Percentiles rank a stretch among this genome's conserved stretches.
Conservation (phyloP, 179 eudicot species). For the Amaranthus tricolor region DNA sequence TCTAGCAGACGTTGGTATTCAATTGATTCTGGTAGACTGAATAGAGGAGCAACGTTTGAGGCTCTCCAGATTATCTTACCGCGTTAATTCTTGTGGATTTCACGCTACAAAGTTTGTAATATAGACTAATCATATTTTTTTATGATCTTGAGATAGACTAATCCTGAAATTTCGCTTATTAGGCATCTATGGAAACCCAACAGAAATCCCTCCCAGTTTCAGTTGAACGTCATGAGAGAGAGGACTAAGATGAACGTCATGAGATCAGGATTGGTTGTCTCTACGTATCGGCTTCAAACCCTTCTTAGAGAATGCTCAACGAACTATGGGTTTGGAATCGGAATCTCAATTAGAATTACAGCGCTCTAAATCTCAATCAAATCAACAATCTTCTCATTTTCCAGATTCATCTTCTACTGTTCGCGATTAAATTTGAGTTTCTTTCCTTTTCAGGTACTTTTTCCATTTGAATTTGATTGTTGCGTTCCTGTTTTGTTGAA, state of each 20-base stretch:
- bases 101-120: too few species aligned
- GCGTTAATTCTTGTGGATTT: too few species aligned
- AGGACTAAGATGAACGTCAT: constrained; percentile 54
- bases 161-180: too few species aligned
- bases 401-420: constrained; percentile 4
- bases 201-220: not conserved
- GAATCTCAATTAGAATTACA: not conserved
- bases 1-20: too few species aligned
- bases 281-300: constrained; percentile 62
- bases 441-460: not conserved
- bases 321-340: constrained; percentile 12
- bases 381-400: constrained; percentile 14
- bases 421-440: not conserved
- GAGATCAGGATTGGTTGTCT: constrained; percentile 62
- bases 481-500: too few species aligned
- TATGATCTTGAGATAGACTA: too few species aligned
- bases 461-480: not conserved
- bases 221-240: not conserved
- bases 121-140: too few species aligned
- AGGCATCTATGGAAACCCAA: too few species aligned
- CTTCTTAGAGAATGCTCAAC: constrained; percentile 53
- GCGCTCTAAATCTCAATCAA: not conserved
- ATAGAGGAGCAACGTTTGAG: too few species aligned
- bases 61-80: too few species aligned
- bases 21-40: too few species aligned